Conservation (phyloP, 2,329 filamentous ascomycete species). For the Tolypocladium endophyticum region DNA sequence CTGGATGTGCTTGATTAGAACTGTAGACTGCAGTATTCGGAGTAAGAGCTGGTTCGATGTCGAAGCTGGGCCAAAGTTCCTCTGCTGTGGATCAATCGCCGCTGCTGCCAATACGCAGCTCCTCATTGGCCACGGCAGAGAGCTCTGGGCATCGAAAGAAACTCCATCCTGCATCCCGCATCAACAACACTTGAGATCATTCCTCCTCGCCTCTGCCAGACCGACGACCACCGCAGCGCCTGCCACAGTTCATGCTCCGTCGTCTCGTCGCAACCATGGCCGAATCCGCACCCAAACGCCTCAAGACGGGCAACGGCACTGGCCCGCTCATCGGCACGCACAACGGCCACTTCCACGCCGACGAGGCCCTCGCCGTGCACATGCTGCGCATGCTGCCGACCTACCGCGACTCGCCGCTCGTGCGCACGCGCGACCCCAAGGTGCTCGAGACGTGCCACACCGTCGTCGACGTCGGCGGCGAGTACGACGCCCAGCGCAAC, state of each 20-base stretch:
- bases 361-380: conserved; percentile 93
- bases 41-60: no score
- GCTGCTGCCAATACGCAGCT: not conserved
- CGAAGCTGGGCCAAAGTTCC: not conserved
- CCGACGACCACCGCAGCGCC: not conserved
- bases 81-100: not conserved
- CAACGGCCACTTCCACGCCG: conserved; percentile 97
- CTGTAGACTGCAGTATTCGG: no score
- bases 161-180: not conserved
- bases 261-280: conserved; percentile 28
- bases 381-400: conserved; percentile 82
- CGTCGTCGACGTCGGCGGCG: conserved; percentile 94
- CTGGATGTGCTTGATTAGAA: no score
- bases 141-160: not conserved
- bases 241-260: conserved; percentile 17
- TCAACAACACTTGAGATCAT: not conserved
- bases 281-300: conserved; percentile 65
- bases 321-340: conserved; percentile 74
- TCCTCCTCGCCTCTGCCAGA: not conserved
- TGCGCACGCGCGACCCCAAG: conserved; percentile 79
- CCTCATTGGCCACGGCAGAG: not conserved
- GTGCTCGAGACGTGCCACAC: conserved; percentile 77
- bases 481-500: conserved; percentile 67
- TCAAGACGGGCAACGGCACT: conserved; percentile 52
- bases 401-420: conserved; percentile 62